Evolutionary conservation across 768 basidiomycete genomes (phyloP), one percentile per base, ranked within the genome.

Genomic region (Collybia nuda): DNA sequence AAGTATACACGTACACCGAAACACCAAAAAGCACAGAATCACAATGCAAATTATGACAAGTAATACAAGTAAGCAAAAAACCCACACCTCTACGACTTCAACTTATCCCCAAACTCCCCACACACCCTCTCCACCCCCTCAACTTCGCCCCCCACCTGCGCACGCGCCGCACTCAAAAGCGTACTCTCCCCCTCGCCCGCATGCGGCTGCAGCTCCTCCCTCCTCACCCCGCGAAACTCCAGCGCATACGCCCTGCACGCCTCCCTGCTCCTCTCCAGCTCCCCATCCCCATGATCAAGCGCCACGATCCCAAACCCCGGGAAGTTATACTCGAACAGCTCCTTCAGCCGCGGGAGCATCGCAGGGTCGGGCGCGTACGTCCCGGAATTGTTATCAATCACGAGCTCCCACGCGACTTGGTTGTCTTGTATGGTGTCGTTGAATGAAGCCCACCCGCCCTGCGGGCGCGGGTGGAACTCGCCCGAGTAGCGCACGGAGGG

Each of bases 301-400:
- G 81, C 82, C 44, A 75, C 61, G 17, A 91, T 73, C 28, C 57
- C 65, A 51, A 90, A 73, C 2, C 84, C 85, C 17, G 80, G 73
- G 61, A 94, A 90, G 61, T 93, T 93, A 59, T 77, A 76, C 67
- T 89, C 83, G 44, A 93, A 62, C 22, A 89, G 70, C 55, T 71
- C 73, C 61, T 81, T 79, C 50, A 92, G 64, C 38, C 73, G 63
- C 0, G 86, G 84, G 2, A 93, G 67, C 55, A 92, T 59, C 47
- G 58, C 65, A 47, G 76, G 73, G 60, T 90, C 81, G 1, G 92
- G 91, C 26, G 88, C 78, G 62, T 93, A 93, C 45, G 90, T 94
- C 43, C 91, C 91, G 57, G 82, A 85, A 61, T 88, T 88, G 60
- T 94, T 93, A 64, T 93, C 91, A 60, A 93, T 81, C 54, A 92